Conservation (phyloP, 2,329 filamentous ascomycete genomes). For the Orbilia oligospora region DNA sequence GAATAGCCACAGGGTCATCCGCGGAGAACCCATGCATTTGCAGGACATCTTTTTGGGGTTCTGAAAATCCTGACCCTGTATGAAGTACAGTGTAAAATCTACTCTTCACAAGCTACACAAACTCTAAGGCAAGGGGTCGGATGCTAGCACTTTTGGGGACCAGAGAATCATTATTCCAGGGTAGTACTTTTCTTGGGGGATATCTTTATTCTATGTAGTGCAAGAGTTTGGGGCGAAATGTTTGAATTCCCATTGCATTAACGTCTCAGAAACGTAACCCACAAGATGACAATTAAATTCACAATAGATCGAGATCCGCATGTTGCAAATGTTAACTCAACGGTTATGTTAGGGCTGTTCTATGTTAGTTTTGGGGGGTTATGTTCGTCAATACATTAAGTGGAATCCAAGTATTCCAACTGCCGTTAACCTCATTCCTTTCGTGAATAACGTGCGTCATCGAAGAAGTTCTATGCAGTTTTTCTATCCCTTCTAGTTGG, state of each 20-base stretch:
- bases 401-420: not conserved
- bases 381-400: not conserved
- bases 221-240: not conserved
- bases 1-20: conserved; percentile 53
- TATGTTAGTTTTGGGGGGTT: not conserved
- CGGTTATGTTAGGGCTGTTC: not conserved
- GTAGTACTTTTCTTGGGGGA: not conserved
- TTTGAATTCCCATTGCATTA: not conserved
- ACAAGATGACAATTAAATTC: not conserved
- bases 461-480: conserved; percentile 9
- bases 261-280: not conserved
- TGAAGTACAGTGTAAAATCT: not conserved
- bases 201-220: not conserved
- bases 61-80: conserved; percentile 13
- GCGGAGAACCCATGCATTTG: conserved; percentile 42
- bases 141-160: conserved; percentile 3
- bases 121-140: conserved; percentile 13
- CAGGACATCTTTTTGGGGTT: conserved; percentile 35
- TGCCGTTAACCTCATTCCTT: conserved; percentile 20
- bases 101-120: conserved; percentile 12
- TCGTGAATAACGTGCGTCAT: conserved; percentile 28
- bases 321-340: not conserved
- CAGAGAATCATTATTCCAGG: not conserved
- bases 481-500: conserved; percentile 21
- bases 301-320: not conserved